These are phyloP conservation scores for Phytophthora uliginosa DNA, from an alignment of 352 stramenopile genomes.

Conservation along the genomic window DNA sequence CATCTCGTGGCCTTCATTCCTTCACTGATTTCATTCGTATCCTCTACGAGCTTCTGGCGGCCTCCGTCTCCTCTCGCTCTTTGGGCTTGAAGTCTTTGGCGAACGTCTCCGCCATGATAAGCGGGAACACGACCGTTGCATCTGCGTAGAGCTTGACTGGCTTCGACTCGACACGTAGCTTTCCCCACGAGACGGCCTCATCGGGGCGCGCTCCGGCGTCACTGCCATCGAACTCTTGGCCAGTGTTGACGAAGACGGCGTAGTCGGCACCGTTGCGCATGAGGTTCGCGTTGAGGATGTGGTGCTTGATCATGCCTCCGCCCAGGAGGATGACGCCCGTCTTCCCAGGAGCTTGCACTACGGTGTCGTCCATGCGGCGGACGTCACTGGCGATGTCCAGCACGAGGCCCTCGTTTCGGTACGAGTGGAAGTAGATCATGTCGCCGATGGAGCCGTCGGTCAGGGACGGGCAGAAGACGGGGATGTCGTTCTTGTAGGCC, in stretches of 20 bases:
- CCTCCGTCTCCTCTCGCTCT: conserved; percentile 42
- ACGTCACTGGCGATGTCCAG: conserved; percentile 99
- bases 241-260: conserved; percentile 99
- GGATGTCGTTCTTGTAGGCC: conserved; percentile 99
- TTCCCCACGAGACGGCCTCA: conserved; percentile 99
- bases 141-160: conserved; percentile 99
- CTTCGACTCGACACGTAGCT: conserved; percentile 95
- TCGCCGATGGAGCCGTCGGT: conserved; percentile 99
- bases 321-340: conserved; percentile 99
- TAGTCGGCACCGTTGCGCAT: conserved; percentile 99
- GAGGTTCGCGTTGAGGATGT: conserved; percentile 99
- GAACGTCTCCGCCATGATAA: conserved; percentile 99
- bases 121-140: conserved; percentile 99
- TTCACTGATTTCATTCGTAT: neutral
- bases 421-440: conserved; percentile 99
- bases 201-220: conserved; percentile 98
- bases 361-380: conserved; percentile 98
- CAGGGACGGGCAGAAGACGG: conserved; percentile 99
- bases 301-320: conserved; percentile 98
- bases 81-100: conserved; percentile 93
- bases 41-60: conserved; percentile 31
- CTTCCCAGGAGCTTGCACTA: conserved; percentile 93
- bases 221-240: conserved; percentile 98
- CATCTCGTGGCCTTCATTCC: neutral
- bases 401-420: conserved; percentile 98